phyloP scores from a whole-genome alignment of 2,329 filamentous ascomycete genomes.

The Sporothrix dimorphospora region DNA sequence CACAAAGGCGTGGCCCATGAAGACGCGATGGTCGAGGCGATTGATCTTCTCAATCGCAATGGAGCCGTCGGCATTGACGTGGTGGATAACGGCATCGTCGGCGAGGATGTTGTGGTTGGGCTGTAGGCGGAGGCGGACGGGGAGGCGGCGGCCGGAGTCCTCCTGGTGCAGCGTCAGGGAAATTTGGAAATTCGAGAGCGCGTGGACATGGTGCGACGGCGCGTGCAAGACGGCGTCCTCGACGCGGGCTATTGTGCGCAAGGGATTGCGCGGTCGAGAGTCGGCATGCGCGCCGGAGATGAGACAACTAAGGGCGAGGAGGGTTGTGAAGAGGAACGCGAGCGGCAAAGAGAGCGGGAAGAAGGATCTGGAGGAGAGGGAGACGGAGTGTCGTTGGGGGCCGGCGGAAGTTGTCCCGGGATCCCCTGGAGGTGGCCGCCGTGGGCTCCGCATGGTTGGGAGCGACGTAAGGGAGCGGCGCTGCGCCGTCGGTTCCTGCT shows the following conservation, averaged over 20 bases:
- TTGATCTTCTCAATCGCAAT: conserved; percentile 71
- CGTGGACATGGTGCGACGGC: conserved; percentile 75
- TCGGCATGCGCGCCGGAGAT: conserved; percentile 54
- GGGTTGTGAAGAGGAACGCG: conserved; percentile 11
- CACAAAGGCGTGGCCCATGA: conserved; percentile 76
- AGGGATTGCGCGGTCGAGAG: conserved; percentile 74
- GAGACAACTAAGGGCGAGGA: conserved; percentile 17
- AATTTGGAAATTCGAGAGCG: conserved; percentile 81
- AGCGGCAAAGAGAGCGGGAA: neutral
- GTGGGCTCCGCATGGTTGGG: conserved; percentile 23
- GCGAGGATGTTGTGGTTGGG: conserved; percentile 90
- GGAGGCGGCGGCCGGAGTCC: conserved; percentile 57
- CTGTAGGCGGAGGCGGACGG: conserved; percentile 77
- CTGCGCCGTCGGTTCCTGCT: neutral
- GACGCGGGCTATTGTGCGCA: conserved; percentile 72
- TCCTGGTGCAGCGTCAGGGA: conserved; percentile 73
- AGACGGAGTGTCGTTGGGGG: conserved; percentile 4
- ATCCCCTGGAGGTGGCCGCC: neutral
- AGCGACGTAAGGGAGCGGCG: neutral
- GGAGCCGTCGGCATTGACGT: conserved; percentile 72
- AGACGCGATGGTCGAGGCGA: conserved; percentile 77
- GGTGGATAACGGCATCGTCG: conserved; percentile 72
- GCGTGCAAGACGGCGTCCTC: conserved; percentile 78
- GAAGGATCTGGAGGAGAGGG: neutral
- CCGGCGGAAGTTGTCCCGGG: neutral